phyloP scores from a whole-genome alignment of 106 monocot genomes.

The Chionographis japonica region DNA sequence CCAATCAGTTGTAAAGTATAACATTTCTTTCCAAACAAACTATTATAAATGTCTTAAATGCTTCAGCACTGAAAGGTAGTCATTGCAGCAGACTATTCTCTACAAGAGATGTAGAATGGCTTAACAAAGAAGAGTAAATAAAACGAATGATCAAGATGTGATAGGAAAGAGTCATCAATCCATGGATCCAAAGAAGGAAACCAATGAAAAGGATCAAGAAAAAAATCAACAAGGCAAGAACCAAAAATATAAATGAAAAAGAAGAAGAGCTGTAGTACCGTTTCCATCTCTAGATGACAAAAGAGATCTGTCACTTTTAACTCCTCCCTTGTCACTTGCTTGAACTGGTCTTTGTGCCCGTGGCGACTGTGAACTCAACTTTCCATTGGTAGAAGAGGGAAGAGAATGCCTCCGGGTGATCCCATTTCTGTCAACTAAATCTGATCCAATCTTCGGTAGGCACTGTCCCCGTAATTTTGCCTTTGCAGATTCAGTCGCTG shows the following conservation, averaged over 20 bases:
- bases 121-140: too few species aligned
- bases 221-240: too few species aligned
- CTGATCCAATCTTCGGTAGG: conserved; percentile 63
- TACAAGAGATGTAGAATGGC: too few species aligned
- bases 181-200: too few species aligned
- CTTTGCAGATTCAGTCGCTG: conserved; percentile 71
- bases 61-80: too few species aligned
- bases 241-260: neutral
- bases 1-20: too few species aligned
- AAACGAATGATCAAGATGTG: too few species aligned
- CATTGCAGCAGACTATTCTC: too few species aligned
- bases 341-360: conserved; percentile 43
- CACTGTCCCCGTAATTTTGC: conserved; percentile 59
- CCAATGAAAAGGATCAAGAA: too few species aligned
- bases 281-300: conserved; percentile 54
- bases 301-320: conserved; percentile 41
- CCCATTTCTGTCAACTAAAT: conserved; percentile 58
- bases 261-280: conserved; percentile 14
- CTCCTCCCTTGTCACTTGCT: conserved; percentile 32
- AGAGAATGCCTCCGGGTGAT: conserved; percentile 72
- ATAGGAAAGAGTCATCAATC: too few species aligned
- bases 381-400: conserved; percentile 67
- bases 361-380: conserved; percentile 49
- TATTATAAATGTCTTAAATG: too few species aligned
- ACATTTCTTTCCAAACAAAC: too few species aligned